Evolutionary conservation across 805 yeast genomes (phyloP).

Genomic region (Komagataella pastoris): DNA sequence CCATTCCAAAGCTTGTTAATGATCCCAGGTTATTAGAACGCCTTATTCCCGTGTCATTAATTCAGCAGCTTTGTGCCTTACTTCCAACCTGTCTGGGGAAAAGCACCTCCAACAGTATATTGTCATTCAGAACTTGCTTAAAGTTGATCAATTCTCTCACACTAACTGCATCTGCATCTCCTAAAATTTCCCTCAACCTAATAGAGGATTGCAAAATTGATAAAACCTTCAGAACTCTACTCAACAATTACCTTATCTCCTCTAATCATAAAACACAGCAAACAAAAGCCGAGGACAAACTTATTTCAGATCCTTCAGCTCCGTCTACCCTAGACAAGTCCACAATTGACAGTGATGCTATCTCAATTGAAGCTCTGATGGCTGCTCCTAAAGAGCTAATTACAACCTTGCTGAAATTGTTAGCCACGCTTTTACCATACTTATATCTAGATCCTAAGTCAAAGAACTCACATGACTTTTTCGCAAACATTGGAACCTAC

Average conservation of each 20-base stretch:
- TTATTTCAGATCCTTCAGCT: not conserved
- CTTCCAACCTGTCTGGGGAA: constrained; percentile 16
- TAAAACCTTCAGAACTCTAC: constrained; percentile 29
- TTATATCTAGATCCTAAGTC: not conserved
- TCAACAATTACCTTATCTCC: constrained; percentile 11
- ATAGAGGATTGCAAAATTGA: constrained; percentile 36
- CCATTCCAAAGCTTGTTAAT: constrained; percentile 33
- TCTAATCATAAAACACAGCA: not conserved
- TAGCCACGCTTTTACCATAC: constrained; percentile 25
- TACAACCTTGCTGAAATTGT: constrained; percentile 36
- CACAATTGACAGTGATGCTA: constrained; percentile 10
- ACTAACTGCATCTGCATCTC: constrained; percentile 28
- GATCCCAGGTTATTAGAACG: constrained; percentile 31
- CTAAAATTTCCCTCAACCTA: constrained; percentile 26
- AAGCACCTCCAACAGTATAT: constrained; percentile 12
- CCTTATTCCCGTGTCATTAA: constrained; percentile 21
- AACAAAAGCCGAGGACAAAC: not conserved
- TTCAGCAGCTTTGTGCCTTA: constrained; percentile 16
- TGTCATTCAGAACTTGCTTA: constrained; percentile 24
- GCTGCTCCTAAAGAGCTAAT: constrained; percentile 59
- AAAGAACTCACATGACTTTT: not conserved
- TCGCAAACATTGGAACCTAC: constrained; percentile 15
- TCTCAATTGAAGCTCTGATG: constrained; percentile 60
- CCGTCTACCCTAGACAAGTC: not conserved
- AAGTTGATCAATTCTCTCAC: constrained; percentile 30